Evolutionary conservation across 257 asterid genomes (phyloP), one percentile per base, ranked within the genome.

Genomic region (Echium plantagineum): DNA sequence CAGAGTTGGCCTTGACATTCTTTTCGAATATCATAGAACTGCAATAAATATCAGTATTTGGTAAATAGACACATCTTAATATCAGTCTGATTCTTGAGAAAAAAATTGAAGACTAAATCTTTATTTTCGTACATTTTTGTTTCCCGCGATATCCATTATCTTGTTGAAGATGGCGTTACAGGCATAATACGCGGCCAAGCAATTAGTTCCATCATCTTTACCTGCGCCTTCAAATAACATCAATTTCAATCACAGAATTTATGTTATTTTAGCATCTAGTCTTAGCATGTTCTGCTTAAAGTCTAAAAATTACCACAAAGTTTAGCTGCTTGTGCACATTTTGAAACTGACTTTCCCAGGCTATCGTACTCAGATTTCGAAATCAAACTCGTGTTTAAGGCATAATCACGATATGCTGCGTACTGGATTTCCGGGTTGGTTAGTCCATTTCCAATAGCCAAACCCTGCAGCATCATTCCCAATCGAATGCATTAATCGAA

Each of bases 371-470:
- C 81, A 35, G 82, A 52, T 62, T 74, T 59, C 5, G 48, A 61
- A 24, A 84, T 80, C 65, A 84, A 65, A 18, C 74, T 74, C 68
- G 59, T 69, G 62, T 79, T 79, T 69, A 84, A 26, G 17, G 94
- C 89, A 64, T 64, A 84, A 53, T 77, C 86, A 9, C 75, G 53
- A 64, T 79, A 81, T 19, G 89, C 83, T 60, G 67, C 52, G 66
- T 67, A 84, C 65, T 81, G 89, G 38, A 84, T 79, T 66, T 53
- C 89, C 3, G 88, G 88, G 48, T 84, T 57, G 8, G 93, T 83
- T 3, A 78, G 80, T 13, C 85, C 91, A 68, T 81, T 84, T 26
- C 93, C 93, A 55, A 84, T 81, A 17, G 85, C 94, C 19, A 84
- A 67, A 19, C 89, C 94, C 89, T 81, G 69, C n/a, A 55, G 47